These are phyloP conservation scores for Suillus spraguei DNA, from an alignment of 768 basidiomycete genomes.

Conservation along the genomic window DNA sequence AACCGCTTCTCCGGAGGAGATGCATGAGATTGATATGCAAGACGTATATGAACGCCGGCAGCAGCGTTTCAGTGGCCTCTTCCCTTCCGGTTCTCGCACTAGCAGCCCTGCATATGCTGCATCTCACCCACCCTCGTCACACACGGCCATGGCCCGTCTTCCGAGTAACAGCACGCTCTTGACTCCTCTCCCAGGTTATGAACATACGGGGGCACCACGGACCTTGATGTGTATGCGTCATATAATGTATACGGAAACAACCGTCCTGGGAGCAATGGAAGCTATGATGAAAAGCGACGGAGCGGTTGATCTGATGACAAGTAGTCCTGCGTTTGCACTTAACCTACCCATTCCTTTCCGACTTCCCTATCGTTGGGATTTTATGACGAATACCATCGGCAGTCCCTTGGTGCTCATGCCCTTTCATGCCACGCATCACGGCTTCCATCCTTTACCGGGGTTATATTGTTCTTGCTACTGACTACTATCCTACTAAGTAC, in stretches of 20 bases:
- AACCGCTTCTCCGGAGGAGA: slow-evolving; percentile 20
- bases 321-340: background rate
- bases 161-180: slow-evolving; percentile 69
- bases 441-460: background rate
- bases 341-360: background rate
- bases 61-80: slow-evolving; percentile 28
- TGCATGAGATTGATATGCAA: slow-evolving; percentile 22
- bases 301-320: slow-evolving; percentile 10
- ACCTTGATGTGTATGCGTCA: slow-evolving; percentile 22
- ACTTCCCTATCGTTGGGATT: background rate
- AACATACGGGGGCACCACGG: slow-evolving; percentile 30
- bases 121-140: slow-evolving; percentile 28
- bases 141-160: slow-evolving; percentile 41
- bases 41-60: slow-evolving; percentile 27
- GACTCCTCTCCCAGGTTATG: slow-evolving; percentile 69
- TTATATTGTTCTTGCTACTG: slow-evolving; percentile 14
- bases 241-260: slow-evolving; percentile 42
- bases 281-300: slow-evolving; percentile 25
- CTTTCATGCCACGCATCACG: slow-evolving; percentile 7
- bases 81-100: slow-evolving; percentile 22
- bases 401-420: slow-evolving; percentile 1
- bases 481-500: slow-evolving; percentile 10
- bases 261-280: slow-evolving; percentile 36
- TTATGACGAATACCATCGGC: slow-evolving; percentile 1
- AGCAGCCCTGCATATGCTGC: slow-evolving; percentile 17